Evolutionary conservation across 2,329 filamentous ascomycete species (phyloP), one percentile per base, ranked within the genome.

Genomic region (Colletotrichum plurivorum): DNA sequence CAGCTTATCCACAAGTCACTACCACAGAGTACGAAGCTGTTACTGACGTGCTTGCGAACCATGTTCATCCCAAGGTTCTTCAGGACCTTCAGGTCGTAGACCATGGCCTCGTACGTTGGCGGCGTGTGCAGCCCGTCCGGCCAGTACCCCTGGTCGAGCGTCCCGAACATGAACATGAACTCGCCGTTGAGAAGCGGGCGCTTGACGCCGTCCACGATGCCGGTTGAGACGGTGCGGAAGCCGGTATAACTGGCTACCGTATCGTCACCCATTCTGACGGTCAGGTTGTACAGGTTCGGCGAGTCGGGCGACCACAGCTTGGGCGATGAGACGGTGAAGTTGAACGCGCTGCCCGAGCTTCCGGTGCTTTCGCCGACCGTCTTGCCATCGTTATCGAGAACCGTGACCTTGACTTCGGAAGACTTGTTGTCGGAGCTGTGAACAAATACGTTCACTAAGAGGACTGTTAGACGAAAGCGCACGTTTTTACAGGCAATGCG

Each of bases 111-210:
- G 3, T 84, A 81, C 9, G 84, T 92, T 0, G 91, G 92, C 0
- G 92, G 86, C 0, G 86, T 86, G 74, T 93, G 87, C 4, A 93
- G 80, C 0, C 91, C 91, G 73, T 93, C 91, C 0, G 90, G 91
- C 91, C 90, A 93, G 76, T 84, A 92, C 0, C 91, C 91, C 73
- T 93, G 91, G 66, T 93, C 91, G 0, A 93, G 82, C 0, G 90
- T 91, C 3, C 90, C 90, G 59, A 93, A 91, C 49, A 87, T 83
- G 76, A 93, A 93, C 13, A 89, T 80, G 46, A 92, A 92, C 62
- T 92, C 83, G n/a, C 89, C 90, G 70, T 93, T 94, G 46, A 93
- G 78, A 0, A 92, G 77, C 0, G 90, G 90, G 0, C 91, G 85
- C 64, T 87, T 81, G 2, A 91, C 76, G 0, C 89, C 90, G 18